These are phyloP conservation scores for Amanita phalloides DNA, from an alignment of 768 basidiomycete genomes.

Conservation along the genomic window DNA sequence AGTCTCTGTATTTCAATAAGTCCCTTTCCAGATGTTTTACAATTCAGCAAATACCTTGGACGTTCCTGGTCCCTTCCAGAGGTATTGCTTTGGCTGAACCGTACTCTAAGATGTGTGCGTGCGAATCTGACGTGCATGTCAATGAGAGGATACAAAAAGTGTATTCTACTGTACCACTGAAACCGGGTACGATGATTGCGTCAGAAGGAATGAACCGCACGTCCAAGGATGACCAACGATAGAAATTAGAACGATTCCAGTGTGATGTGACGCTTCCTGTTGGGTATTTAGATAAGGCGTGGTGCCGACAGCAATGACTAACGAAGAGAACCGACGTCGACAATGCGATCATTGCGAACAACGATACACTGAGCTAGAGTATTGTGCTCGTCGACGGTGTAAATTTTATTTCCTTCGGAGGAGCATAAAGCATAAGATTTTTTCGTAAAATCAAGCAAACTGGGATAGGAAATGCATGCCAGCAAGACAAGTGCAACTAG, in stretches of 20 bases:
- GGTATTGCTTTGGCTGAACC: conserved; percentile 56
- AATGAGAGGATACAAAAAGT: neutral
- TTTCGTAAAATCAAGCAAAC: neutral
- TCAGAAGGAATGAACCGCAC: conserved; percentile 42
- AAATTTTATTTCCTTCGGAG: conserved; percentile 36
- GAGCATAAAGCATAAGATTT: conserved; percentile 53
- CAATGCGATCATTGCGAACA: conserved; percentile 37
- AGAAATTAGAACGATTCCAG: conserved; percentile 4
- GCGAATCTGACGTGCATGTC: conserved; percentile 44
- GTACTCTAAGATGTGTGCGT: conserved; percentile 72
- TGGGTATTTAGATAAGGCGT: conserved; percentile 19
- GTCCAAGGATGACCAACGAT: conserved; percentile 13
- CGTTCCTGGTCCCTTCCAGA: conserved; percentile 48
- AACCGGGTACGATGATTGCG: conserved; percentile 59
- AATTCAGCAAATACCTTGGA: conserved; percentile 32
- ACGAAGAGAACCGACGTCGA: conserved; percentile 49
- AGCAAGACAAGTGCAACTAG: neutral
- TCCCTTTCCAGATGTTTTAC: neutral
- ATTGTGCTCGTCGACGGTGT: conserved; percentile 52
- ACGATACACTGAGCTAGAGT: conserved; percentile 54
- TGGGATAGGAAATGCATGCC: neutral
- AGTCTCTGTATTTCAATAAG: conserved; percentile 33
- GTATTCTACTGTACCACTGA: conserved; percentile 42
- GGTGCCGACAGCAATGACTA: conserved; percentile 12
- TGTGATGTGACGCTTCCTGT: conserved; percentile 11